Conservation (phyloP, 1,284 basidiomycete genomes). For the Ustilago cynodontis region DNA sequence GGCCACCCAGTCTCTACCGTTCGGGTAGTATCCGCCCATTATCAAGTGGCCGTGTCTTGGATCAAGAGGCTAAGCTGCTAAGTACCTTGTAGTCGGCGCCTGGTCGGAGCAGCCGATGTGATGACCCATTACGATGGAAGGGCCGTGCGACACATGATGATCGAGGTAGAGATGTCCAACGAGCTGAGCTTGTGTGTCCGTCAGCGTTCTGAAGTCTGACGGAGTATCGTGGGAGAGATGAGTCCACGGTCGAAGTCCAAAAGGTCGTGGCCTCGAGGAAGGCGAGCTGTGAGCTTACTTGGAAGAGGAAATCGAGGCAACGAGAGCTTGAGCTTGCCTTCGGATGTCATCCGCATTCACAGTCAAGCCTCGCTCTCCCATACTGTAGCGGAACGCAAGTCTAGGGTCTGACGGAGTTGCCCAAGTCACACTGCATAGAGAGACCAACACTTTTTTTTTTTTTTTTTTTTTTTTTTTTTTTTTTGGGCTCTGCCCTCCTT, state of each 20-base stretch:
- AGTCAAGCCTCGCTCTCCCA: too few species aligned
- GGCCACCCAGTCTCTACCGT: background rate
- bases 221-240: background rate
- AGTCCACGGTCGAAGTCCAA: background rate
- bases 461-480: constrained; percentile 9
- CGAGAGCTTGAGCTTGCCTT: constrained; percentile 11
- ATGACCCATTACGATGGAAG: too few species aligned
- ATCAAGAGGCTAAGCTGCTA: background rate
- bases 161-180: constrained; percentile 13
- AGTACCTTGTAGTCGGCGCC: background rate
- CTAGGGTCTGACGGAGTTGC: constrained; percentile 2
- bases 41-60: too few species aligned
- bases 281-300: background rate
- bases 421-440: constrained; percentile 9
- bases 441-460: constrained; percentile 34
- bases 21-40: constrained; percentile 9
- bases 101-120: background rate
- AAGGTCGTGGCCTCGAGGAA: constrained; percentile 4
- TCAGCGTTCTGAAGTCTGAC: background rate
- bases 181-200: background rate
- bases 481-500: background rate
- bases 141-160: background rate
- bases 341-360: constrained; percentile 9
- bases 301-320: background rate
- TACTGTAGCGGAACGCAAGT: background rate